Base-by-base conservation (phyloP, 2,329 filamentous ascomycete genomes). In the Colletotrichum melonis region DNA sequence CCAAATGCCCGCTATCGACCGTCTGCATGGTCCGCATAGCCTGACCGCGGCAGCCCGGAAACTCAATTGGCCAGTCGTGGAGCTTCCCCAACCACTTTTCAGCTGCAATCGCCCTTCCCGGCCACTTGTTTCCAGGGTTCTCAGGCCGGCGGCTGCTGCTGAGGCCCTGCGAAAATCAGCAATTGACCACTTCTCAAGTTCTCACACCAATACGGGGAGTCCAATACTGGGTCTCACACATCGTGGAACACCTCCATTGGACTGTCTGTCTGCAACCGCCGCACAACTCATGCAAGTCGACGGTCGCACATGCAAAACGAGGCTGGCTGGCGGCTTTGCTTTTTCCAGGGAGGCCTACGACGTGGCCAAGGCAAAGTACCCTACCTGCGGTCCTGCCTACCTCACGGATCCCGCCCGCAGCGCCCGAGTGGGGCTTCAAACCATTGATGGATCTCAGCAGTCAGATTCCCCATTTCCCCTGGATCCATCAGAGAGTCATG, bases 171-270 rank as follows among this genome's bases (percentile, higher is more conserved):
- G 60, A 70, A 30, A 56, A 60, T 60, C 60, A 62, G 59, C 70
- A 70, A 59, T 60, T 12, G 56, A 24, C 30, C 42, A 49, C 30
- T 56, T 30, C 8, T 11, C 32, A 35, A 35, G 11, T 35, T 42
- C 54, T 35, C 42, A 19, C 35, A 70, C 66, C 42, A 19, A 62
- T 65, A 60, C 32, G 32, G 26, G 26, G 46, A n/a, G 32, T 32
- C 56, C 54, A 62, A 60, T 56, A 70, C 67, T 74, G 72, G 72
- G 57, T 69, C 67, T 30, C 38, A 74, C 74, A 76, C 77, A 76
- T 82, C 81, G 81, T 82, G 81, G 79, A 80, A 74, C 73, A 71
- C 57, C 56, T 74, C 68, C 73, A 82, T 82, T 74, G 72, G 72
- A 63, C 68, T 60, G 58, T 63, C 67, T 4, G 62, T 62, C 62